Percentiles rank a stretch among this genome's conserved stretches.
Conservation (phyloP, 441 rosid genomes). For the Erodium texanum region DNA sequence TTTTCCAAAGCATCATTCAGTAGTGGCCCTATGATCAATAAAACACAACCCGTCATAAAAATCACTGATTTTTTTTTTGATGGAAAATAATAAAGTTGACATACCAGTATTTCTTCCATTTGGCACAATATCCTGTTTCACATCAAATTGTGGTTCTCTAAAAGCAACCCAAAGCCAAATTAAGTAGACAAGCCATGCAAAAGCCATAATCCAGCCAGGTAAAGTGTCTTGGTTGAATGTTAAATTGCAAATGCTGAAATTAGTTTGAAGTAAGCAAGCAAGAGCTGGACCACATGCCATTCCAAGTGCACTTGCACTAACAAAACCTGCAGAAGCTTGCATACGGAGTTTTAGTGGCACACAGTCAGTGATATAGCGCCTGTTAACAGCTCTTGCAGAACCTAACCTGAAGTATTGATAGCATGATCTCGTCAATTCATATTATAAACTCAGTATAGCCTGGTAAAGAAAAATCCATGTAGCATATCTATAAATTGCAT, state of each 20-base stretch:
- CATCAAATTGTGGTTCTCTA: slow-evolving; percentile 28
- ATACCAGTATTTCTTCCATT: slow-evolving; percentile 28
- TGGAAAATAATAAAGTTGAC: too few relatives aligned
- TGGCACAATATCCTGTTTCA: slow-evolving; percentile 15
- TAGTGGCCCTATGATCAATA: slow-evolving; percentile 21
- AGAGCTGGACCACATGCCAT: slow-evolving; percentile 58
- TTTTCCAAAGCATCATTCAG: slow-evolving; percentile 25
- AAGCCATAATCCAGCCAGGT: slow-evolving; percentile 49
- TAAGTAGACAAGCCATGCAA: slow-evolving; percentile 36
- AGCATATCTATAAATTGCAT: not conserved
- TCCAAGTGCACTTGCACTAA: slow-evolving; percentile 55
- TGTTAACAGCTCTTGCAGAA: slow-evolving; percentile 48
- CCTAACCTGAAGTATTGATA: slow-evolving; percentile 37
- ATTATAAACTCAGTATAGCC: not conserved
- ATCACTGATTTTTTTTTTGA: too few relatives aligned
- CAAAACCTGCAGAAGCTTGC: slow-evolving; percentile 50
- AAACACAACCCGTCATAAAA: not conserved
- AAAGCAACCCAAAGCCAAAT: slow-evolving; percentile 37
- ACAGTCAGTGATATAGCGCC: slow-evolving; percentile 48
- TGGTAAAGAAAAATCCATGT: not conserved
- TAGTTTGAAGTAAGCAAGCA: slow-evolving; percentile 39
- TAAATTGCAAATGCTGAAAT: slow-evolving; percentile 31
- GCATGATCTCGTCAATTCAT: not conserved
- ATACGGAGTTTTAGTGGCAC: slow-evolving; percentile 39
- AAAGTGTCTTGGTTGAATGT: slow-evolving; percentile 40